A percentile compares a stretch with the other conserved stretches of the same genome.
These are phyloP conservation scores for Vickermania ingenoplastis DNA, from an alignment of 208 protist species.

Conservation along the genomic window DNA sequence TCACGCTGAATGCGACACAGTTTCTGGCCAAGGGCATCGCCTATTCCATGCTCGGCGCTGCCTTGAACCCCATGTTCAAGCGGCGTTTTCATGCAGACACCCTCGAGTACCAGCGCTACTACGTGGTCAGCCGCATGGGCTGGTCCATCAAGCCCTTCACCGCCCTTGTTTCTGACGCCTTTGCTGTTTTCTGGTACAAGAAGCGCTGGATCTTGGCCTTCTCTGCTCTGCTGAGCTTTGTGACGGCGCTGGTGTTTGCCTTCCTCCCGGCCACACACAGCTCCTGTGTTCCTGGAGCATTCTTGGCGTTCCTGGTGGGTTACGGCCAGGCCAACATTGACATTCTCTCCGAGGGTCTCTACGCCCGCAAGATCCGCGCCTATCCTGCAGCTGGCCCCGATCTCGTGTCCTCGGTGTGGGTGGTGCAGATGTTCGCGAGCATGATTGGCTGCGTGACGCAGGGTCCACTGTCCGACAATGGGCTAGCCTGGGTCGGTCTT, in stretches of 20 bases:
- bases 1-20: slow-evolving; percentile 15
- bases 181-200: slow-evolving; percentile 56
- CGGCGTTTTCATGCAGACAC: slow-evolving; percentile 20
- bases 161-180: slow-evolving; percentile 48
- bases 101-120: slow-evolving; percentile 35
- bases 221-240: slow-evolving; percentile 31
- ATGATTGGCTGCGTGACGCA: slow-evolving; percentile 30
- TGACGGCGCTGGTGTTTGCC: slow-evolving; percentile 30
- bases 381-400: slow-evolving; percentile 31
- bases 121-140: slow-evolving; percentile 22
- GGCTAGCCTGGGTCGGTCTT: slow-evolving; percentile 30
- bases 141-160: slow-evolving; percentile 63
- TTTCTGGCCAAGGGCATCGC: slow-evolving; percentile 30
- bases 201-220: slow-evolving; percentile 67
- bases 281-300: slow-evolving; percentile 19
- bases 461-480: slow-evolving; percentile 40
- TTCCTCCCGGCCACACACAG: slow-evolving; percentile 25
- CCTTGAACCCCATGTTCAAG: slow-evolving; percentile 34
- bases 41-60: slow-evolving; percentile 20
- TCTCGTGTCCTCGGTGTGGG: slow-evolving; percentile 60
- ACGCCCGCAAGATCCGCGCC: slow-evolving; percentile 56
- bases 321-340: slow-evolving; percentile 61
- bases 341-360: slow-evolving; percentile 68
- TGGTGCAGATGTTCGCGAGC: slow-evolving; percentile 32
- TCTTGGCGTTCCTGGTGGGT: slow-evolving; percentile 43